These are phyloP conservation scores for Hericium coralloides DNA, from an alignment of 768 basidiomycete genomes.

Conservation along the genomic window DNA sequence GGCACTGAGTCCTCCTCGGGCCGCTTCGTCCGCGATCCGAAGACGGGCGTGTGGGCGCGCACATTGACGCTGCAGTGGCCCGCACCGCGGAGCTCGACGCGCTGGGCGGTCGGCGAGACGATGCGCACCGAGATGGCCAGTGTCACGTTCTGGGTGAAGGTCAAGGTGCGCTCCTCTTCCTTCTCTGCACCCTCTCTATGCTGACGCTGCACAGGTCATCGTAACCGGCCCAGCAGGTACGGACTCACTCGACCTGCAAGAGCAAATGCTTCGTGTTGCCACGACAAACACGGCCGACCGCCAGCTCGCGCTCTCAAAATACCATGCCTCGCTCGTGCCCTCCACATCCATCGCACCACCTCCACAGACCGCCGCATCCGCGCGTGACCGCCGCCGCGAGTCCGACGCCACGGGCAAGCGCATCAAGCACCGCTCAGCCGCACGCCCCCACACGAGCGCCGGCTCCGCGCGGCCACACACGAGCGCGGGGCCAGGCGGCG, in stretches of 20 bases:
- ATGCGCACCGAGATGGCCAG: slow-evolving; percentile 54
- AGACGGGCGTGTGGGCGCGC: slow-evolving; percentile 51
- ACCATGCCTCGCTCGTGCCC: slow-evolving; percentile 28
- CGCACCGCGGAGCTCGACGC: slow-evolving; percentile 51
- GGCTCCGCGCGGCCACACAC: slow-evolving; percentile 1
- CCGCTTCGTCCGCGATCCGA: slow-evolving; percentile 41
- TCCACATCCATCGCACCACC: neutral
- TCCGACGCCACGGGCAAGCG: slow-evolving; percentile 12
- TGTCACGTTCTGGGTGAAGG: slow-evolving; percentile 60
- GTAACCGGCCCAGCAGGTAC: slow-evolving; percentile 39
- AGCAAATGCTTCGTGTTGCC: slow-evolving; percentile 57
- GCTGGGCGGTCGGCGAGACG: slow-evolving; percentile 78
- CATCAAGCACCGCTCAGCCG: slow-evolving; percentile 1
- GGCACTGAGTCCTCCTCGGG: slow-evolving; percentile 35
- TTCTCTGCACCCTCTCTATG: slow-evolving; percentile 9
- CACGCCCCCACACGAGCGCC: neutral
- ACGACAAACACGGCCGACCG: slow-evolving; percentile 65
- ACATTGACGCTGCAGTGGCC: slow-evolving; percentile 70
- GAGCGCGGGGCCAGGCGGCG: neutral
- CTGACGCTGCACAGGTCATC: slow-evolving; percentile 32
- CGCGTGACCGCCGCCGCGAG: slow-evolving; percentile 1
- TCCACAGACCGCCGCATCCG: neutral
- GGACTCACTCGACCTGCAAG: slow-evolving; percentile 61
- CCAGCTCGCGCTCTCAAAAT: slow-evolving; percentile 52
- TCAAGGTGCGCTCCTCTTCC: slow-evolving; percentile 41